Base-by-base conservation (phyloP, 306 rosid genomes). In the Coriaria nepalensis region DNA sequence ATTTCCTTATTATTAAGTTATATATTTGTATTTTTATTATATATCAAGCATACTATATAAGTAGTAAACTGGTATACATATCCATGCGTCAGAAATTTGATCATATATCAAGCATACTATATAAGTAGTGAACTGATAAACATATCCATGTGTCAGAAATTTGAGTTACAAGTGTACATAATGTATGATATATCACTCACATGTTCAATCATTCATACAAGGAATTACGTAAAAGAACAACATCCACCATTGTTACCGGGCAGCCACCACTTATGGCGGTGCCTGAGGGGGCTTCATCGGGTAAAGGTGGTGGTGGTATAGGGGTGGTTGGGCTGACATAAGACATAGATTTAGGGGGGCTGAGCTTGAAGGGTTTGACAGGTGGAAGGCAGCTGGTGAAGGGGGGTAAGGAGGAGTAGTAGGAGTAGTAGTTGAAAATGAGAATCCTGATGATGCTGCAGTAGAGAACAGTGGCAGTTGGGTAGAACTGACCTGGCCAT, bases 401-500 rank as follows among this genome's bases (percentile, higher is more conserved):
- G 71, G 61, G 54, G 29, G 29, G 29, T 20, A 20, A 3, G 29
- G 29, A 20, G 29, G 29, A 20, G 29, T 20, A 20, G 29, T 20
- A 20, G 3, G 1, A 20, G 29, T 20, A 20, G 80, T 68, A 66
- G 87, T 82, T 60, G 90, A 74, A 71, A 73, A 68, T 20, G 98
- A 85, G 98, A 92, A 92, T 92, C 98, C 96, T 92, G 98, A 92
- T 92, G 98, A 92, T 92, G 98, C 98, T 85, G 98, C 98, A 75
- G 85, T 49, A 60, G 94, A 74, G 85, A 90, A 79, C 62, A 69
- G 68, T 71, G 92, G 81, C 70, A 79, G 61, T 58, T 76, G 75
- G 72, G 73, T 61, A 39, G 74, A 82, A 65, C 53, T 58, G 53
- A 70, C 78, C 67, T 67, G 92, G 48, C 81, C 69, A 52, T 73